These are phyloP conservation scores for Leptographium galeiforme DNA, from an alignment of 2,329 filamentous ascomycete genomes.

Conservation along the genomic window DNA sequence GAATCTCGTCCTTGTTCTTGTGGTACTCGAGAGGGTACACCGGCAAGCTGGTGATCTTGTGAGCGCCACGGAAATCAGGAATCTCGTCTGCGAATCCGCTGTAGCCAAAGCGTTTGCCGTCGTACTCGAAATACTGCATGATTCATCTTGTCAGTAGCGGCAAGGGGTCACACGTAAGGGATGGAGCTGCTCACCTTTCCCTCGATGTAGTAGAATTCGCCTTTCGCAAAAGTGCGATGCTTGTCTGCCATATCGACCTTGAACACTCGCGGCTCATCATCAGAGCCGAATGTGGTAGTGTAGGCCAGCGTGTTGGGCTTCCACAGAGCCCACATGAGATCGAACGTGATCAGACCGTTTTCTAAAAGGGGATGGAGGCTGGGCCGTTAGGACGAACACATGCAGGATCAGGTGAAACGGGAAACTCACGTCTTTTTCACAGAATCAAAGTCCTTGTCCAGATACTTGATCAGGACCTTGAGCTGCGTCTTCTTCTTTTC, in stretches of 20 bases:
- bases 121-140: constrained; percentile 63
- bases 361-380: constrained; percentile 69
- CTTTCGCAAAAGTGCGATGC: constrained; percentile 53
- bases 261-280: constrained; percentile 68
- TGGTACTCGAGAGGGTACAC: constrained; percentile 74
- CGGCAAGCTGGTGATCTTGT: constrained; percentile 66
- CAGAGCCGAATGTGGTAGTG: constrained; percentile 61
- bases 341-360: constrained; percentile 75
- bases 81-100: constrained; percentile 59
- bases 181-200: constrained; percentile 30
- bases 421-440: constrained; percentile 46
- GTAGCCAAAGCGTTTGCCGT: constrained; percentile 74
- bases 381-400: background rate
- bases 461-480: constrained; percentile 38
- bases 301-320: constrained; percentile 75
- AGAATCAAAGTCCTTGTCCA: constrained; percentile 57
- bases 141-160: background rate
- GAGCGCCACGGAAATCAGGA: constrained; percentile 61
- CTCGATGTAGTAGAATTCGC: constrained; percentile 64
- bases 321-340: constrained; percentile 78
- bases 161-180: background rate
- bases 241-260: constrained; percentile 67
- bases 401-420: background rate
- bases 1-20: constrained; percentile 52
- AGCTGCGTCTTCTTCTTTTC: constrained; percentile 49